Evolutionary conservation across 164 flowering plant species (phyloP).

Genomic region (Annona squamosa): DNA sequence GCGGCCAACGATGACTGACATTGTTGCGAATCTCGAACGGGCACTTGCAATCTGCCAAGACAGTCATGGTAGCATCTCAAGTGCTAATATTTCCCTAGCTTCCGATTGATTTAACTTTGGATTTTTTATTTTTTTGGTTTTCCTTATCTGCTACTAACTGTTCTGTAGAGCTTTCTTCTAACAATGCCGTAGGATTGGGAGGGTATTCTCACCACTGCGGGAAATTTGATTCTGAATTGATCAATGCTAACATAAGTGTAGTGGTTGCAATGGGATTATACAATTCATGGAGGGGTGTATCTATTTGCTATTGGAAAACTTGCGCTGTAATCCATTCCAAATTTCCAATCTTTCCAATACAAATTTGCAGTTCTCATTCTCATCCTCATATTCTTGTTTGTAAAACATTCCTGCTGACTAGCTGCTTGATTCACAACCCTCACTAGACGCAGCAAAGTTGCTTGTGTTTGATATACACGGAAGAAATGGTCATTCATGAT

Average conservation of each 20-base stretch:
- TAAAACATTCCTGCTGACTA: too few species aligned
- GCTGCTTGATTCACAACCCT: too few species aligned
- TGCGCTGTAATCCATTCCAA: too few species aligned
- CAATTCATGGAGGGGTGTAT: too few species aligned
- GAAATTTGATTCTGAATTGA: background rate
- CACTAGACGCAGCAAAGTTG: too few species aligned
- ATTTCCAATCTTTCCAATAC: too few species aligned
- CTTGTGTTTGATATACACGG: too few species aligned
- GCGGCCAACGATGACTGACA: conserved; percentile 77
- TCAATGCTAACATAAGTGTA: background rate
- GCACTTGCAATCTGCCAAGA: conserved; percentile 61
- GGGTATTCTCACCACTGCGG: background rate
- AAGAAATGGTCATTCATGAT: too few species aligned
- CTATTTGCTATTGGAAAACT: too few species aligned
- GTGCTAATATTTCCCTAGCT: conserved; percentile 39
- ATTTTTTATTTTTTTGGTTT: background rate
- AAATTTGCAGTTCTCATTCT: too few species aligned
- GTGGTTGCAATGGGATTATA: background rate
- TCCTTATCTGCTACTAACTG: background rate
- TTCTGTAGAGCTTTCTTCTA: background rate
- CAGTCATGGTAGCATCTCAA: conserved; percentile 81
- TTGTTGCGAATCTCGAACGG: conserved; percentile 84
- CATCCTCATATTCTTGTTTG: too few species aligned
- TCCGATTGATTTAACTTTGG: conserved; percentile 31
- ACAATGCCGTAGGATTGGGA: background rate